These are phyloP conservation scores for Oenanthe javanica DNA, from an alignment of 140 eudicot species.

Conservation along the genomic window DNA sequence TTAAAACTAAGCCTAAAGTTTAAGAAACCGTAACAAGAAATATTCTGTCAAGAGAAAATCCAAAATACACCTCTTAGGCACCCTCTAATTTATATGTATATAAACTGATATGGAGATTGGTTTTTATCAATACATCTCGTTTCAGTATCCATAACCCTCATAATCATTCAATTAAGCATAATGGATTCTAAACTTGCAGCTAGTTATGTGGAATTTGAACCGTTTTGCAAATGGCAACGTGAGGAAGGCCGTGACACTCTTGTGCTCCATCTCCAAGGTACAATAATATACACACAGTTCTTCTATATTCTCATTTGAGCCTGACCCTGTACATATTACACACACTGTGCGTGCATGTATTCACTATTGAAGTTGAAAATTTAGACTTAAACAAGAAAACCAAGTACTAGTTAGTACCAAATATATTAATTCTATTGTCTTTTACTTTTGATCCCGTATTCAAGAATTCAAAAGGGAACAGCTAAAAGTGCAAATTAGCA, in stretches of 20 bases:
- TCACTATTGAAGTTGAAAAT: background rate
- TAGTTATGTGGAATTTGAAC: slow-evolving; percentile 53
- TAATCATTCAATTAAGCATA: background rate
- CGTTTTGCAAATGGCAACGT: slow-evolving; percentile 56
- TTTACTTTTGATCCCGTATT: background rate
- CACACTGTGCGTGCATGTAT: no score
- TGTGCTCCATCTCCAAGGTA: slow-evolving; percentile 64
- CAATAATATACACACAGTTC: background rate
- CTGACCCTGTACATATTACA: background rate
- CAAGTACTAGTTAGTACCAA: background rate
- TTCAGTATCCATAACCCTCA: background rate
- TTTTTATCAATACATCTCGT: background rate
- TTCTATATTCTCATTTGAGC: background rate
- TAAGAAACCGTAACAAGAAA: background rate
- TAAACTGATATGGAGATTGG: background rate
- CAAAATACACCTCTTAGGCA: background rate
- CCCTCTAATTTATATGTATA: background rate
- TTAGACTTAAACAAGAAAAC: background rate
- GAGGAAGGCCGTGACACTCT: slow-evolving; percentile 46
- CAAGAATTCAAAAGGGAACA: slow-evolving; percentile 64
- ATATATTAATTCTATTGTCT: background rate
- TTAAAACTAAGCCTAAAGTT: background rate
- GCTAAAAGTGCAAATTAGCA: slow-evolving; percentile 43
- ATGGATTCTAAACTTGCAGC: slow-evolving; percentile 36
- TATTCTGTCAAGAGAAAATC: background rate